phyloP scores from a whole-genome alignment of 73 alveolate species.

The Effrenium voratum region DNA sequence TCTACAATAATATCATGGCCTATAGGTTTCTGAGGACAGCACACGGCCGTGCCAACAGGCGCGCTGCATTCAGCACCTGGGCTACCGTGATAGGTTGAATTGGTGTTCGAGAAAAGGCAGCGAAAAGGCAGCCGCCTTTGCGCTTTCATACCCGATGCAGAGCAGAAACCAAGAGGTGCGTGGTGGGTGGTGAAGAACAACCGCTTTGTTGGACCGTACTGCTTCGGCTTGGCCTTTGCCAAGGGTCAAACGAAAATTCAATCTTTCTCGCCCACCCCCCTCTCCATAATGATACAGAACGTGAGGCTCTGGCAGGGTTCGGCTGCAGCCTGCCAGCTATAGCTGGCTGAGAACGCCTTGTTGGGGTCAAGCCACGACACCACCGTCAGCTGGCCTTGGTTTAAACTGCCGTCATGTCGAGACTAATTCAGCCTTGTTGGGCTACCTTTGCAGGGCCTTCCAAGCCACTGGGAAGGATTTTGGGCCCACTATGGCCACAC shows the following conservation, averaged over 20 bases:
- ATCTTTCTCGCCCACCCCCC: neutral
- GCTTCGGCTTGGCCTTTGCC: neutral
- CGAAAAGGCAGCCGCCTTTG: no score
- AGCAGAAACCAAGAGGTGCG: no score
- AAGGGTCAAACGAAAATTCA: neutral
- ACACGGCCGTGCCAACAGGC: constrained; percentile 56
- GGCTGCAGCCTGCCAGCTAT: constrained; percentile 83
- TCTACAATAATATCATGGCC: neutral
- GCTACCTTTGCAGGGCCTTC: neutral
- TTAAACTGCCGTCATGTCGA: neutral
- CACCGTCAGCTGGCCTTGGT: constrained; percentile 62
- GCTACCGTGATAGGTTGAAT: neutral
- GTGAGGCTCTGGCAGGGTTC: constrained; percentile 34
- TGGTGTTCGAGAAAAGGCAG: no score
- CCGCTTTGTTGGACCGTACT: no score
- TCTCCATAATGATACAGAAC: neutral
- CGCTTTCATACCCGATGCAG: no score
- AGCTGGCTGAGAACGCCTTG: constrained; percentile 73
- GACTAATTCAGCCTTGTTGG: neutral
- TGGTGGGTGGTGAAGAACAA: no score
- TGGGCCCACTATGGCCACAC: no score
- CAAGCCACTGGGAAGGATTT: neutral
- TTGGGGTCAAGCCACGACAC: constrained; percentile 67
- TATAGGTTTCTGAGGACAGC: neutral
- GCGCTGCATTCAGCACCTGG: constrained; percentile 22